These are phyloP conservation scores for Medicago lupulina DNA, from an alignment of 306 rosid genomes.

Conservation along the genomic window DNA sequence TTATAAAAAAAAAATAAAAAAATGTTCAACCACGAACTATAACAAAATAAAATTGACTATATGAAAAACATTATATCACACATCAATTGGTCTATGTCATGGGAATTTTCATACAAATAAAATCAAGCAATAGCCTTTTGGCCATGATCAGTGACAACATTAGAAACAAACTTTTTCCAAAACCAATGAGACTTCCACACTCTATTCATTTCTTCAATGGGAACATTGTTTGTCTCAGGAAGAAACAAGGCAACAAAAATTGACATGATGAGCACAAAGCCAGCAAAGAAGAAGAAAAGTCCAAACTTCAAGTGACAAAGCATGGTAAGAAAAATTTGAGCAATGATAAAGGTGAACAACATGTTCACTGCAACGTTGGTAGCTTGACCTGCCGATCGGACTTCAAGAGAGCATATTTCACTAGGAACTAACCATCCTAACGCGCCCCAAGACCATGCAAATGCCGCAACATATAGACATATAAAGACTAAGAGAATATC, in stretches of 20 bases:
- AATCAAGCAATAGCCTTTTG: not conserved
- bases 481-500: conserved; percentile 45
- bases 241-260: conserved; percentile 42
- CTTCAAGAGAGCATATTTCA: conserved; percentile 11
- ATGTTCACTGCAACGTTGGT: conserved; percentile 54
- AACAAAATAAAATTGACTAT: too few species aligned
- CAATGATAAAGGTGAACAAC: conserved; percentile 48
- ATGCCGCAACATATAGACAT: conserved; percentile 37
- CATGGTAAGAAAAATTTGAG: conserved; percentile 50
- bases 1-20: too few species aligned
- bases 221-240: conserved; percentile 58
- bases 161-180: not conserved
- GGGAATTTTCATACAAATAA: too few species aligned
- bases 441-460: conserved; percentile 9
- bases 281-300: conserved; percentile 42
- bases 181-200: conserved; percentile 22
- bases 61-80: too few species aligned
- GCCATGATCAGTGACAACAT: not conserved
- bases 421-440: not conserved
- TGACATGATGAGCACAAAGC: conserved; percentile 46
- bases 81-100: too few species aligned
- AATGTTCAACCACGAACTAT: too few species aligned
- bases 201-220: conserved; percentile 52
- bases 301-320: conserved; percentile 48
- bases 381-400: conserved; percentile 3